Conservation (phyloP, 2,329 filamentous ascomycete species). For the Trichoderma asperellum region DNA sequence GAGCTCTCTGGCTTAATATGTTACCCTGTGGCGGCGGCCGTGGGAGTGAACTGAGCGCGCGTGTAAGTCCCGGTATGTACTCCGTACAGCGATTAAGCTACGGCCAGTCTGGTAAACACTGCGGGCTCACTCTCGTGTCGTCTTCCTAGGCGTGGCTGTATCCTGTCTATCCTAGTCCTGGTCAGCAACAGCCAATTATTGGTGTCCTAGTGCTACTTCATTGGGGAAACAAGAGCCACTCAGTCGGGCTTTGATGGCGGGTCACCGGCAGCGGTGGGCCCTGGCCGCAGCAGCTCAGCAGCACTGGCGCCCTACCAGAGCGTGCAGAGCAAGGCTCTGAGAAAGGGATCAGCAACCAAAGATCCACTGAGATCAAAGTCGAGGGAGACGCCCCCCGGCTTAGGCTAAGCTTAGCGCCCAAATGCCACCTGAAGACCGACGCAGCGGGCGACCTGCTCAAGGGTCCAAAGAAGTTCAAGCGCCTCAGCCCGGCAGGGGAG, state of each 20-base stretch:
- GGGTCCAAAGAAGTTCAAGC: conserved; percentile 17
- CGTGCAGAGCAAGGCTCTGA: conserved; percentile 5
- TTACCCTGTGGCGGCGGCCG: conserved; percentile 18
- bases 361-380: conserved; percentile 26
- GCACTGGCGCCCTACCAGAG: conserved; percentile 10
- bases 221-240: conserved; percentile 19
- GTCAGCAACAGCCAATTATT: conserved; percentile 19
- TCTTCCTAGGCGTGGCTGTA: conserved; percentile 23
- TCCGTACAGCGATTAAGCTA: conserved; percentile 5
- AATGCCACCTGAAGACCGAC: conserved; percentile 28
- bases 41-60: conserved; percentile 5
- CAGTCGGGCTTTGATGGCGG: conserved; percentile 28
- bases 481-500: conserved; percentile 27
- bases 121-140: conserved; percentile 12
- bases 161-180: conserved; percentile 20
- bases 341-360: conserved; percentile 25
- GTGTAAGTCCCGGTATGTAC: conserved; percentile 17
- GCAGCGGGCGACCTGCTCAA: conserved; percentile 10
- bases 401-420: conserved; percentile 23
- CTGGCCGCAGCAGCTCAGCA: conserved; percentile 20
- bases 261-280: conserved; percentile 17
- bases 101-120: conserved; percentile 18
- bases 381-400: not conserved
- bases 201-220: not conserved
- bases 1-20: not conserved